phyloP scores from a whole-genome alignment of 495 filamentous ascomycete genomes.

The Neurospora tetraspora region DNA sequence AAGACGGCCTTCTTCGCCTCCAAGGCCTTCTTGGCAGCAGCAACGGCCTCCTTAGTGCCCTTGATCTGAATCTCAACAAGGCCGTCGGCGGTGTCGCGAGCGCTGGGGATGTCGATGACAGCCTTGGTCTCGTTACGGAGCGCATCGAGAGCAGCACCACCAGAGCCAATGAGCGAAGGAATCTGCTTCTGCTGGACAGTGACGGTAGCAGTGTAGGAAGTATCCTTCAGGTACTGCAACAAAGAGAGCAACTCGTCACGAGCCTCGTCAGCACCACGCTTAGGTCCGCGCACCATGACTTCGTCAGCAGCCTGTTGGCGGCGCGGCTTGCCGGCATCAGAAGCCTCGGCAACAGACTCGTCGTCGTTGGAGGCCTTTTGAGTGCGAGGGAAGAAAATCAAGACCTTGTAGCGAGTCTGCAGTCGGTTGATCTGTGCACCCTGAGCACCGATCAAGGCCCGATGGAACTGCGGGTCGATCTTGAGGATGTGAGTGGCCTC shows the following conservation, averaged over 20 bases:
- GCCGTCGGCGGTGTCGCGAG: slow-evolving; percentile 46
- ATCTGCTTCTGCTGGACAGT: slow-evolving; percentile 81
- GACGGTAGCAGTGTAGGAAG: slow-evolving; percentile 66
- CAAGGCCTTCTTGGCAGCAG: slow-evolving; percentile 77
- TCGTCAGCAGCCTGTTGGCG: slow-evolving; percentile 80
- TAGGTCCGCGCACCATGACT: slow-evolving; percentile 82
- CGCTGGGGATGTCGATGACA: slow-evolving; percentile 79
- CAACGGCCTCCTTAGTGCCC: slow-evolving; percentile 82
- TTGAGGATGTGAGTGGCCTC: slow-evolving; percentile 79
- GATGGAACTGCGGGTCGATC: slow-evolving; percentile 76
- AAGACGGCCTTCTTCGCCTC: slow-evolving; percentile 75
- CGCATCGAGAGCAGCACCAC: slow-evolving; percentile 82
- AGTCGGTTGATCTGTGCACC: slow-evolving; percentile 88
- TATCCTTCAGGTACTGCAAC: slow-evolving; percentile 77
- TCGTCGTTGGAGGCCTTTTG: slow-evolving; percentile 53
- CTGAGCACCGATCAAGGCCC: slow-evolving; percentile 80
- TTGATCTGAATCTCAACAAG: slow-evolving; percentile 78
- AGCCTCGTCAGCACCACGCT: slow-evolving; percentile 81
- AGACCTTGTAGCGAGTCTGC: slow-evolving; percentile 80
- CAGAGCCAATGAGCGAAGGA: slow-evolving; percentile 79
- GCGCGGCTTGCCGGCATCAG: slow-evolving; percentile 57
- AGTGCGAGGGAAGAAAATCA: slow-evolving; percentile 84
- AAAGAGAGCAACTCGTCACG: slow-evolving; percentile 81
- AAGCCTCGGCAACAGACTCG: slow-evolving; percentile 57
- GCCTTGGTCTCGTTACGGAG: slow-evolving; percentile 73